Percentiles rank a stretch among this genome's conserved stretches.
phyloP scores from a whole-genome alignment of 306 rosid genomes.

The Prunus campanulata region DNA sequence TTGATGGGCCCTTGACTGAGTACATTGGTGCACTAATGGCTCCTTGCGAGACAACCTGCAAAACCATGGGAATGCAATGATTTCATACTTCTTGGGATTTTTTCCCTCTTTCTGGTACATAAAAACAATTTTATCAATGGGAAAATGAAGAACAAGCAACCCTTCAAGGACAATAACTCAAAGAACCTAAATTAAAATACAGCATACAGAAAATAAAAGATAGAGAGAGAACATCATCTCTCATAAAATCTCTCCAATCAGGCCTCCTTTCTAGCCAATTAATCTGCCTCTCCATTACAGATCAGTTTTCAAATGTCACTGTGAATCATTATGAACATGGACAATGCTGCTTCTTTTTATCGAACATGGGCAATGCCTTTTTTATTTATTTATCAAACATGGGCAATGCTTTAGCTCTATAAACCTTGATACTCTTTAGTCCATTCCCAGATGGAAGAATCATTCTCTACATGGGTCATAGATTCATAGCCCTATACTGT shows the following conservation, averaged over 20 bases:
- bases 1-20: conserved; percentile 80
- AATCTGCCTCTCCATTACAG: background rate
- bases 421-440: background rate
- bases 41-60: conserved; percentile 93
- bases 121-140: background rate
- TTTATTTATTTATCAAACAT: background rate
- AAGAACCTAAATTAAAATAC: background rate
- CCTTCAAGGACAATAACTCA: background rate
- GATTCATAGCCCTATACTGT: background rate
- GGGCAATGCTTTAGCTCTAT: background rate
- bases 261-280: background rate
- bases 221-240: background rate
- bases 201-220: background rate
- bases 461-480: background rate
- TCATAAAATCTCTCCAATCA: background rate
- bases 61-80: conserved; percentile 7
- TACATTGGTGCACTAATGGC: conserved; percentile 95
- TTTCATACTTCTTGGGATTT: background rate
- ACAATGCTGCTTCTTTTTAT: background rate
- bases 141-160: background rate
- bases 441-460: background rate
- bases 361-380: background rate
- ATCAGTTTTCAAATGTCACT: background rate
- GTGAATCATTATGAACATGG: background rate
- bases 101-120: background rate